Evolutionary conservation across 495 filamentous ascomycete genomes (phyloP).

Genomic region (Aspergillus carlsbadensis): DNA sequence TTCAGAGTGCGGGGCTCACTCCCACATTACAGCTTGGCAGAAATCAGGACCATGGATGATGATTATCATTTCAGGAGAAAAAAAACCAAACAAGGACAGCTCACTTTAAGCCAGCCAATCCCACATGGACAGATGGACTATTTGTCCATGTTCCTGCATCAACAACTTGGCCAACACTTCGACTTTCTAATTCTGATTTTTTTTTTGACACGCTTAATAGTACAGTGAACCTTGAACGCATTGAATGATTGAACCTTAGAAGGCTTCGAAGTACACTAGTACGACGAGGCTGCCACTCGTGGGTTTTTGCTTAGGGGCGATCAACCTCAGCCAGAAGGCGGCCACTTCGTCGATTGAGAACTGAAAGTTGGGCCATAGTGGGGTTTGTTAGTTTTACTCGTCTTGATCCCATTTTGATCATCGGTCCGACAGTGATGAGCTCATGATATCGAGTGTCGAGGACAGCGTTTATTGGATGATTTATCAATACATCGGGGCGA

Average conservation of each 20-base stretch:
- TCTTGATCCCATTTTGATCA: neutral
- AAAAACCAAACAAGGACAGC: neutral
- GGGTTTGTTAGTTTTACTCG: conserved; percentile 2
- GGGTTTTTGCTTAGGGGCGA: neutral
- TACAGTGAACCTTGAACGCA: neutral
- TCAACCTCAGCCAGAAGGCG: neutral
- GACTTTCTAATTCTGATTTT: neutral
- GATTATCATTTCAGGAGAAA: neutral
- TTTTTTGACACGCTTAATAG: no score
- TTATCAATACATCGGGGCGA: neutral
- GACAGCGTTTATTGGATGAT: neutral
- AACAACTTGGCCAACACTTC: no score
- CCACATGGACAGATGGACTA: neutral
- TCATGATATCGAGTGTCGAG: neutral
- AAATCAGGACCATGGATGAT: neutral
- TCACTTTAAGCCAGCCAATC: neutral
- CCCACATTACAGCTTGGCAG: neutral
- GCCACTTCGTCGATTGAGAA: neutral
- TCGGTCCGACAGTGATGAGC: conserved; percentile 1
- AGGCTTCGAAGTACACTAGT: neutral
- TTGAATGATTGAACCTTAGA: neutral
- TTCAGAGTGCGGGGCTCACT: neutral
- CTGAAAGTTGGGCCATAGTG: neutral
- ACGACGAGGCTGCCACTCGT: no score
- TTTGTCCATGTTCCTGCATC: no score